Conservation (phyloP, 2,329 filamentous ascomycete genomes). For the Phyllosticta paracitricarpa region DNA sequence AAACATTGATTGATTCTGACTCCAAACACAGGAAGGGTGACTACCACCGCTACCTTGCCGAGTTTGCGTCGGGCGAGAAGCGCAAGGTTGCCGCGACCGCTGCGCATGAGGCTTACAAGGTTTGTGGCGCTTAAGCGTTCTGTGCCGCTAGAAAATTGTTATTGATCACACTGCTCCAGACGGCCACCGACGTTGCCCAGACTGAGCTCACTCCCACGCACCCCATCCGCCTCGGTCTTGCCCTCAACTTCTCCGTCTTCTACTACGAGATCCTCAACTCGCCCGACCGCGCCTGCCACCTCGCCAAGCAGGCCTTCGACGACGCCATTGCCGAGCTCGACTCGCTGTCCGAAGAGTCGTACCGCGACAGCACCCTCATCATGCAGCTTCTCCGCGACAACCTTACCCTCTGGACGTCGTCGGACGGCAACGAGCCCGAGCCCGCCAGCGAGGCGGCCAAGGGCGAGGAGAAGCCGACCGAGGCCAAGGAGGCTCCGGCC, state of each 20-base stretch:
- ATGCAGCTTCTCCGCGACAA: constrained; percentile 98
- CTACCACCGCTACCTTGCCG: constrained; percentile 90
- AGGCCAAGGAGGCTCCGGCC: constrained; percentile 39
- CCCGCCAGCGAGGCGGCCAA: constrained; percentile 43
- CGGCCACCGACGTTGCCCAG: constrained; percentile 95
- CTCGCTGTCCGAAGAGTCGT: constrained; percentile 95
- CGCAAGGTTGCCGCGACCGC: constrained; percentile 79
- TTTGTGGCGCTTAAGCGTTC: neutral
- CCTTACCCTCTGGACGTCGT: constrained; percentile 99
- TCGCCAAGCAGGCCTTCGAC: constrained; percentile 98
- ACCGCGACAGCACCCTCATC: constrained; percentile 98
- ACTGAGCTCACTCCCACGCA: constrained; percentile 95
- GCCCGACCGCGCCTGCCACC: constrained; percentile 91
- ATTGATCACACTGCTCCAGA: neutral
- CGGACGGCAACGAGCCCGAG: constrained; percentile 68
- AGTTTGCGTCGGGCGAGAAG: constrained; percentile 89
- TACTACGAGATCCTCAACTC: constrained; percentile 99
- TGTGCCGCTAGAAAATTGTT: constrained; percentile 1
- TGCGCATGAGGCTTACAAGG: constrained; percentile 96
- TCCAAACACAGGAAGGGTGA: constrained; percentile 70
- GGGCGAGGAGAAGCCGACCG: constrained; percentile 30
- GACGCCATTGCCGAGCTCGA: constrained; percentile 98
- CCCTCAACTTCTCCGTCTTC: constrained; percentile 98
- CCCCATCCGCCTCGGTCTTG: constrained; percentile 94
- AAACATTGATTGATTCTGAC: constrained; percentile 1